Evolutionary conservation across 2,329 filamentous ascomycete genomes (phyloP).

Genomic region (Aspergillus glaucus): DNA sequence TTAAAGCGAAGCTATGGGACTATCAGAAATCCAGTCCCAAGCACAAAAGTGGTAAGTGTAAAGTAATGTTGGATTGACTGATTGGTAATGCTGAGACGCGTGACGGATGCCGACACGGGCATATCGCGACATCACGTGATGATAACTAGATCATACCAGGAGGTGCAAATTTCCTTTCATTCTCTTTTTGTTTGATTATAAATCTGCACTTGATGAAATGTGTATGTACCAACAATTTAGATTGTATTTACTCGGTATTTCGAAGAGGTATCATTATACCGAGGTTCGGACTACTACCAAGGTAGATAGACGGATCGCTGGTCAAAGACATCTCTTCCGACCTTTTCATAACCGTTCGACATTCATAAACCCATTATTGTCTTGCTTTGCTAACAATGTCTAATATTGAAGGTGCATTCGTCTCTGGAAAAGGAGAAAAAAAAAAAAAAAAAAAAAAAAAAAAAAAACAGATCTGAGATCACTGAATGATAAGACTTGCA

Average conservation of each 20-base stretch:
- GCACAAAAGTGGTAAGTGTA: background rate
- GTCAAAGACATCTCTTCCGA: background rate
- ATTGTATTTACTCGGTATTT: no score
- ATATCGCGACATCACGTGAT: slow-evolving; percentile 30
- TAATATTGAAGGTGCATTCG: background rate
- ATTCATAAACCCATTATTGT: background rate
- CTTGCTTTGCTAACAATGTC: background rate
- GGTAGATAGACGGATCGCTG: background rate
- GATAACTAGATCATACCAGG: slow-evolving; percentile 1
- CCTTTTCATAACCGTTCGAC: background rate
- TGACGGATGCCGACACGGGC: slow-evolving; percentile 15
- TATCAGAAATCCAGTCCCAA: background rate
- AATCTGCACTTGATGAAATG: no score
- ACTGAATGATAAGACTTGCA: slow-evolving; percentile 72
- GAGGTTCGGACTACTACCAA: background rate
- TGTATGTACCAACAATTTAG: no score
- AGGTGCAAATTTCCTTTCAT: background rate
- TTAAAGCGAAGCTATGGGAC: background rate
- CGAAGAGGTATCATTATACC: no score
- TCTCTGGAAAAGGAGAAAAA: background rate
- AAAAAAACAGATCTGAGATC: slow-evolving; percentile 5
- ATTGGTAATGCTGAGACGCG: slow-evolving; percentile 12
- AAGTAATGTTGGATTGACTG: background rate
- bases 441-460: no score
- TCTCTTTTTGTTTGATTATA: no score